These are phyloP conservation scores for Antitrichia curtipendula DNA, from an alignment of 225 moss, liverwort and hornwort genomes.

Conservation along the genomic window DNA sequence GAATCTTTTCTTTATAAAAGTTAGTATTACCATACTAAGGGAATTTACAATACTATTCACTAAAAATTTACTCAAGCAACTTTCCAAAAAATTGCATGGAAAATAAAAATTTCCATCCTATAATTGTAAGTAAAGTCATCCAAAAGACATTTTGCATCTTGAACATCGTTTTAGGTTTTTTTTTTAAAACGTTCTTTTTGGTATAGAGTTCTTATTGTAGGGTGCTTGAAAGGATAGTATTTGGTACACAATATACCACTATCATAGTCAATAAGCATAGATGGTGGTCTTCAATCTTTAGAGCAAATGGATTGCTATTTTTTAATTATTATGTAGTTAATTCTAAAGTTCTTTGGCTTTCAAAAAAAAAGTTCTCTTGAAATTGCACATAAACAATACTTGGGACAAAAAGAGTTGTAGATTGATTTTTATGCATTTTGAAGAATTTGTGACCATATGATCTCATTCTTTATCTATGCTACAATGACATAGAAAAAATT, in stretches of 20 bases:
- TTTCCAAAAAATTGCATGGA: background rate
- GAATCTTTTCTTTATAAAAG: too few relatives aligned
- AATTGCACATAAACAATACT: fast-evolving
- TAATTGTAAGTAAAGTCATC: background rate
- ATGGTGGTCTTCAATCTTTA: background rate
- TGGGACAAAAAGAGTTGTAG: background rate
- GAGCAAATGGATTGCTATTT: fast-evolving
- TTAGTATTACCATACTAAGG: background rate
- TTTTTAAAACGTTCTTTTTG: background rate
- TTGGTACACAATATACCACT: background rate
- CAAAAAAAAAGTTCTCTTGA: background rate
- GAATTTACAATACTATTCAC: background rate
- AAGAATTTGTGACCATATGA: background rate
- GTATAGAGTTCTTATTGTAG: background rate
- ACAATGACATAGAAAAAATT: too few relatives aligned
- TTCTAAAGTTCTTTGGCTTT: fast-evolving
- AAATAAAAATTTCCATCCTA: too few relatives aligned
- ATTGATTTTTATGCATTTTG: background rate
- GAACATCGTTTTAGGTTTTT: background rate
- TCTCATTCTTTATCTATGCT: background rate
- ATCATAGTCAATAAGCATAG: background rate
- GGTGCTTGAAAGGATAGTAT: fast-evolving
- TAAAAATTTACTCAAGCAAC: background rate
- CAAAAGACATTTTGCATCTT: fast-evolving
- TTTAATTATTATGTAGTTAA: background rate